phyloP scores from a whole-genome alignment of 805 yeast species.

The Nakazawaea sp. region DNA sequence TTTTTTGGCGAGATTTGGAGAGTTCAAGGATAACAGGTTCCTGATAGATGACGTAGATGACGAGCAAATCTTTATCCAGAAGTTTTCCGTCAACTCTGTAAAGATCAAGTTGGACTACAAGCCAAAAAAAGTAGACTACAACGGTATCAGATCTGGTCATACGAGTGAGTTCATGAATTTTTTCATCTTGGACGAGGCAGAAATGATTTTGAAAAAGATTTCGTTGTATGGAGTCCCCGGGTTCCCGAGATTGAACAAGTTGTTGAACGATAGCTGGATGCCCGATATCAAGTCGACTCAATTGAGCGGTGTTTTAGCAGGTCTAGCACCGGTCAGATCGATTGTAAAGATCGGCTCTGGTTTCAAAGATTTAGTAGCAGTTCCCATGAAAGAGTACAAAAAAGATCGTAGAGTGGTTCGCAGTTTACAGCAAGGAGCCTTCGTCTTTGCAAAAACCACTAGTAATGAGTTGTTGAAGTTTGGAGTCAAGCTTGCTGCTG shows the following conservation, averaged over 20 bases:
- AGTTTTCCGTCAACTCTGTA: slow-evolving; percentile 53
- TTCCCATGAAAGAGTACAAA: slow-evolving; percentile 69
- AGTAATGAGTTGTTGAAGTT: slow-evolving; percentile 73
- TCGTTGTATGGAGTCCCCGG: slow-evolving; percentile 75
- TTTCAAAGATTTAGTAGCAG: slow-evolving; percentile 60
- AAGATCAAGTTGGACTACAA: slow-evolving; percentile 77
- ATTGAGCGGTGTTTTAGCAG: slow-evolving; percentile 72
- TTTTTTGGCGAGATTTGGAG: slow-evolving; percentile 71
- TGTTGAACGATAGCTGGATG: slow-evolving; percentile 70
- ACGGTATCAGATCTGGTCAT: slow-evolving; percentile 81
- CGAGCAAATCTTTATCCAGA: slow-evolving; percentile 63
- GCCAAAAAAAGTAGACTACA: slow-evolving; percentile 82
- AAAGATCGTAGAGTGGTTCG: slow-evolving; percentile 65
- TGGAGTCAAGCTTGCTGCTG: slow-evolving; percentile 82
- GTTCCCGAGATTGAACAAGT: slow-evolving; percentile 46
- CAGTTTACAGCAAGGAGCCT: slow-evolving; percentile 70
- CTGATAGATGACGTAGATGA: slow-evolving; percentile 51
- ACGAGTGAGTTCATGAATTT: slow-evolving; percentile 83
- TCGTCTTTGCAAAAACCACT: slow-evolving; percentile 67
- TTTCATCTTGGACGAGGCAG: slow-evolving; percentile 83
- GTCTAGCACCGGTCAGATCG: slow-evolving; percentile 76
- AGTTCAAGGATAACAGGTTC: slow-evolving; percentile 69
- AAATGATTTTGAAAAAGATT: slow-evolving; percentile 53
- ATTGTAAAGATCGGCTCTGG: slow-evolving; percentile 75
- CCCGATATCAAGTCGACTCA: slow-evolving; percentile 85